These are phyloP conservation scores for Pseudogymnoascus sp. DNA, from an alignment of 2,329 filamentous ascomycete genomes.

Conservation along the genomic window DNA sequence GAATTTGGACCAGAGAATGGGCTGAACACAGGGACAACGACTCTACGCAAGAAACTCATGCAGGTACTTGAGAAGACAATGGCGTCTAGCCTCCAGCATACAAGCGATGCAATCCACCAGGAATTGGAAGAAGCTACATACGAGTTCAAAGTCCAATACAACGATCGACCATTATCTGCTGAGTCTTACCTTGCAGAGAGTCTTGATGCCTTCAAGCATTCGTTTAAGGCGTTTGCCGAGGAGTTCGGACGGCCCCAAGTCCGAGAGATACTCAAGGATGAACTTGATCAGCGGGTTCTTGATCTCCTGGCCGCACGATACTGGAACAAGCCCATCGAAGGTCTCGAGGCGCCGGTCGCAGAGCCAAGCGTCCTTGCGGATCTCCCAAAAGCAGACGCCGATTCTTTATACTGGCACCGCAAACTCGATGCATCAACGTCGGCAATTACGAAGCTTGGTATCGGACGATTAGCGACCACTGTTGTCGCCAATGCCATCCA, in stretches of 20 bases:
- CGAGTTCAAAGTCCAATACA: conserved; percentile 99
- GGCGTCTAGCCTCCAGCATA: conserved; percentile 84
- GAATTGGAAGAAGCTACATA: conserved; percentile 96
- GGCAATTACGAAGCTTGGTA: conserved; percentile 85
- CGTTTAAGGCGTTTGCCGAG: conserved; percentile 90
- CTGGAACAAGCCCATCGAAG: conserved; percentile 94
- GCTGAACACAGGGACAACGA: conserved; percentile 75
- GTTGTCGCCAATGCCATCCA: conserved; percentile 87
- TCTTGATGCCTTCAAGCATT: conserved; percentile 93
- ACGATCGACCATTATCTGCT: conserved; percentile 87
- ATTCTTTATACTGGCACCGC: conserved; percentile 85
- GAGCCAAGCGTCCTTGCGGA: conserved; percentile 70
- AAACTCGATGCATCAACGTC: conserved; percentile 91
- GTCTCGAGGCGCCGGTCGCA: conserved; percentile 59
- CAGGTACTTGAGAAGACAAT: conserved; percentile 94
- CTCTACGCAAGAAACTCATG: conserved; percentile 92
- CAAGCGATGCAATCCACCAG: conserved; percentile 85
- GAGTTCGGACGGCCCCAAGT: conserved; percentile 86
- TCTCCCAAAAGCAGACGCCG: conserved; percentile 76
- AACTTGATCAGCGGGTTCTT: conserved; percentile 89
- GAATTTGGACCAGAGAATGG: conserved; percentile 71
- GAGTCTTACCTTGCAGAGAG: conserved; percentile 96
- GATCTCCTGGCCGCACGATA: conserved; percentile 89
- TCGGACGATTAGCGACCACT: conserved; percentile 85
- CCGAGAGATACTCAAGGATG: conserved; percentile 79